Conservation (phyloP, 768 basidiomycete species). For the Tulasnella calospora region DNA sequence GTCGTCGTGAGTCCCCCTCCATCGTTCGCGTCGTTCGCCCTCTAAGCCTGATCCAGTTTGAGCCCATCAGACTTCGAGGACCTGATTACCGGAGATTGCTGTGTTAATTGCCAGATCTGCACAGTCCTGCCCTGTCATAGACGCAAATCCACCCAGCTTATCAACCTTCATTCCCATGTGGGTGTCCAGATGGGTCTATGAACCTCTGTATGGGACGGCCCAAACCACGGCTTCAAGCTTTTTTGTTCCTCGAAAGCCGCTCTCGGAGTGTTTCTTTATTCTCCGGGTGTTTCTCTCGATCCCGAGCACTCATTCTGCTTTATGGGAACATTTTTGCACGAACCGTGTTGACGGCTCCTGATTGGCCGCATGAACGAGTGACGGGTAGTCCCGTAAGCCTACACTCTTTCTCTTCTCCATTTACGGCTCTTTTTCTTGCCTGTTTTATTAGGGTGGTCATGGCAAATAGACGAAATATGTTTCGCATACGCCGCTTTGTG, state of each 20-base stretch:
- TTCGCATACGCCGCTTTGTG: background rate
- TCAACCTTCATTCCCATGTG: background rate
- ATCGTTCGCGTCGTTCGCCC: background rate
- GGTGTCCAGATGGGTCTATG: background rate
- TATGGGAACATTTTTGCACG: background rate
- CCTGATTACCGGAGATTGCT: background rate
- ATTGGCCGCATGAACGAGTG: background rate
- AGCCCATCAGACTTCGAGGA: background rate
- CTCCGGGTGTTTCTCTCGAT: background rate
- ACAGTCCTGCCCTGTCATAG: background rate
- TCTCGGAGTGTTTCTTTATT: background rate
- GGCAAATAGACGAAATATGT: background rate
- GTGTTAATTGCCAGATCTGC: conserved; percentile 10
- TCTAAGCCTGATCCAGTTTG: background rate
- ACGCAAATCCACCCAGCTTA: background rate
- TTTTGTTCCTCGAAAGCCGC: background rate
- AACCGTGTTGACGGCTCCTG: background rate
- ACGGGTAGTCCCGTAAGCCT: background rate
- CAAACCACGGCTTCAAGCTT: background rate
- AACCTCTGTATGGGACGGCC: background rate
- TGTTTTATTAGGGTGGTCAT: background rate
- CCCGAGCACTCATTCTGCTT: background rate
- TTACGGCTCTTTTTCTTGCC: background rate
- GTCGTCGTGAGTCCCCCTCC: background rate
- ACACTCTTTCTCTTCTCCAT: background rate